A percentile compares a stretch with the other conserved stretches of the same genome.
Evolutionary conservation across 1,284 basidiomycete genomes (phyloP).

Genomic region (Coniferiporia weirii): DNA sequence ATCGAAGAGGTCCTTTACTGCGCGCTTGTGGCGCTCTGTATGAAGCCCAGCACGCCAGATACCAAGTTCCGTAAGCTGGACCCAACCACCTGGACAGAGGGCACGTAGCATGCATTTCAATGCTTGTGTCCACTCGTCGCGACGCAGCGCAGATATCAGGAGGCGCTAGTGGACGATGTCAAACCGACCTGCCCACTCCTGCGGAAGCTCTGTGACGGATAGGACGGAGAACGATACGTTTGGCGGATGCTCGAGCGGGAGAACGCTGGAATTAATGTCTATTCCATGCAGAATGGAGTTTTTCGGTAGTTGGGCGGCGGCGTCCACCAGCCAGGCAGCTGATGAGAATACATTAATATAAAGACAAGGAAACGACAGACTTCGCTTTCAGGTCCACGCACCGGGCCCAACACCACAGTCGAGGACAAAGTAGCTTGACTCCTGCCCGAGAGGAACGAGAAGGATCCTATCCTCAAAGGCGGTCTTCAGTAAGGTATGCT

Average conservation of each 20-base stretch:
- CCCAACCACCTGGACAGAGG: constrained; percentile 27
- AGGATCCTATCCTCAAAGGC: background rate
- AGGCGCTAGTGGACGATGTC: constrained; percentile 30
- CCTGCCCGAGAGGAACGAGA: background rate
- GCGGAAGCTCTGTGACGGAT: background rate
- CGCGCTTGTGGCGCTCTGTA: background rate
- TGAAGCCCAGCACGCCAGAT: background rate
- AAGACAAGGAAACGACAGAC: too few species aligned
- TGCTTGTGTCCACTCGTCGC: constrained; percentile 24
- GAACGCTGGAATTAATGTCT: background rate
- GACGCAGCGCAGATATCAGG: constrained; percentile 26
- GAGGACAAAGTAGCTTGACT: background rate
- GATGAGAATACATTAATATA: background rate
- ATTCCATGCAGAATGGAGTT: constrained; percentile 1
- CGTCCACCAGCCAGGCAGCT: constrained; percentile 1
- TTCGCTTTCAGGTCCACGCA: background rate
- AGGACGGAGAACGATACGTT: constrained; percentile 24
- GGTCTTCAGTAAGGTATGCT: background rate
- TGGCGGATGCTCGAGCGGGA: constrained; percentile 4
- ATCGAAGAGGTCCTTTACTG: background rate
- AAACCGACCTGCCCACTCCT: constrained; percentile 25
- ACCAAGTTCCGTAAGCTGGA: constrained; percentile 26
- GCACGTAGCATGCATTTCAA: constrained; percentile 26
- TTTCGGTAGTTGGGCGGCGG: background rate
- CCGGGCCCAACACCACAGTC: constrained; percentile 5